These are phyloP conservation scores for Chaetothyriales sp. DNA, from an alignment of 2,329 filamentous ascomycete genomes.

Conservation along the genomic window DNA sequence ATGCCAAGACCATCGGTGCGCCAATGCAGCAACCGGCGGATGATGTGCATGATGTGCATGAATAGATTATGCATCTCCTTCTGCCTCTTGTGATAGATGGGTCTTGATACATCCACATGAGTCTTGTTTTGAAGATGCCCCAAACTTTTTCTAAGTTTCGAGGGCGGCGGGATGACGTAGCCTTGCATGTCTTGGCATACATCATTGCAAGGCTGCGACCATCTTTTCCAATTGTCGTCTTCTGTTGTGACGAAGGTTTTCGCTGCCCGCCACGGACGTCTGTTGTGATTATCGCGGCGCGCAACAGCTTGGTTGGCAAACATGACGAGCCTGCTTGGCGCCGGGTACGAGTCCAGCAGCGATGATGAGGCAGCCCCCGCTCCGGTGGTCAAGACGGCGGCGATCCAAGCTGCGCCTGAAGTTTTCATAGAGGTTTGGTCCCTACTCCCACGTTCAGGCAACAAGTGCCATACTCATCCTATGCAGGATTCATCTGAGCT, in stretches of 20 bases:
- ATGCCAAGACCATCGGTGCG: no score
- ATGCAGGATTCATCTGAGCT: slow-evolving; percentile 35
- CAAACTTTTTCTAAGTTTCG: not conserved
- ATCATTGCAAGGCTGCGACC: not conserved
- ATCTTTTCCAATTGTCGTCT: not conserved
- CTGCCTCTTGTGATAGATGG: no score
- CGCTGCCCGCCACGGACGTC: no score
- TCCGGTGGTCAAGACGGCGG: slow-evolving; percentile 20
- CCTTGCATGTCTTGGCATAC: slow-evolving; percentile 1
- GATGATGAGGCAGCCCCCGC: slow-evolving; percentile 29
- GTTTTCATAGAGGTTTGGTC: slow-evolving; percentile 43
- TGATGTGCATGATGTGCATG: no score
- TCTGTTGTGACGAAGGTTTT: not conserved
- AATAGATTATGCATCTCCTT: no score
- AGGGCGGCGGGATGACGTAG: not conserved
- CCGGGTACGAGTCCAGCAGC: slow-evolving; percentile 31
- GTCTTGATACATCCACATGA: no score
- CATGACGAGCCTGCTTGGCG: slow-evolving; percentile 32
- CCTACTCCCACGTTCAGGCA: slow-evolving; percentile 9
- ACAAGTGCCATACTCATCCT: not conserved
- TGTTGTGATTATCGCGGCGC: not conserved
- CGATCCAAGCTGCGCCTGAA: slow-evolving; percentile 36
- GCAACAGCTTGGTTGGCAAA: slow-evolving; percentile 1
- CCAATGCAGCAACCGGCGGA: no score
- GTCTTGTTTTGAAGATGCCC: not conserved